Evolutionary conservation across 2,329 filamentous ascomycete genomes (phyloP), one percentile per base, ranked within the genome.

Genomic region (Diplodia seriata): DNA sequence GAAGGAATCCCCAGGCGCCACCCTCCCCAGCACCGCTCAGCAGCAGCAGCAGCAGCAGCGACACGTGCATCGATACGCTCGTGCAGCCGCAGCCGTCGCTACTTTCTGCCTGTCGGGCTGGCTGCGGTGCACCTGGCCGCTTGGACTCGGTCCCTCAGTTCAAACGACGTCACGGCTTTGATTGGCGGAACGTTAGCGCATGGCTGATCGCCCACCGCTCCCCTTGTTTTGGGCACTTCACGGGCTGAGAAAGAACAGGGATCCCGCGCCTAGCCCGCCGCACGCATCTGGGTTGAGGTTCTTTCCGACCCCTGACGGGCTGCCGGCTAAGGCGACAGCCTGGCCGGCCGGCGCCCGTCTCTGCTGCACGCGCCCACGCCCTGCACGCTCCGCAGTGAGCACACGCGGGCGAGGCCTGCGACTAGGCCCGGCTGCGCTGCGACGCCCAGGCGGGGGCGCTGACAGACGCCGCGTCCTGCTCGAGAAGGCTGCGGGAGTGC

Each of bases 221-320:
- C 56, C 56, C 56, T 59, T 59, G 56, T 59, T 59, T 59, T 43
- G 56, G 56, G 56, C 56, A 59, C 56, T 59, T 47, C 38, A 59
- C 56, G 56, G 55, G 56, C 56, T 59, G 38, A 31, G 40, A 20
- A 47, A 50, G 26, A 62, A 29, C 57, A 62, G 57, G 57, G 57
- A 62, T 62, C 12, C 56, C 23, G 56, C 38, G 56, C 56, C 56
- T 49, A 33, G 56, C 57, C 57, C 57, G 57, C 40, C 57, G 40
- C 57, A 62, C 57, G 57, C 57, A 62, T 62, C 57, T 62, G 57
- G 57, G 40, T 62, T 62, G 57, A 50, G 26, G 57, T 49, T 59
- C 56, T 47, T 47, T 49, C 40, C 57, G 57, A 62, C 57, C 57
- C 57, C 57, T 62, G 57, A 62, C 57, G 57, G 56, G 40, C 14